Conservation (phyloP, 129 eudicot genomes). For the Glebionis coronaria region DNA sequence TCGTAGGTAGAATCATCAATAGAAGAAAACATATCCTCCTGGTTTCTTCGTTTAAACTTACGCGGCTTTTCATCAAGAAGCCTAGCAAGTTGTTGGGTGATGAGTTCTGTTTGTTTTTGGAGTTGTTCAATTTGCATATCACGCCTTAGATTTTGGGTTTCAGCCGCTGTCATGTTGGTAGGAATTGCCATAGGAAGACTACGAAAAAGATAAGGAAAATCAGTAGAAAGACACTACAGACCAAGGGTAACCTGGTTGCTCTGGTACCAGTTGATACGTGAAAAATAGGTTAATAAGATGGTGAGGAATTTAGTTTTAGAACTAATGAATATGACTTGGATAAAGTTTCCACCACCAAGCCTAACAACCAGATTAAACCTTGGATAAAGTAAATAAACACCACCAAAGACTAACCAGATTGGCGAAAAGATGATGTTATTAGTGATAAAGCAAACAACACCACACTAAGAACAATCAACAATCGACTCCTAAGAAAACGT, state of each 20-base stretch:
- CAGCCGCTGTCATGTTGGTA: background rate
- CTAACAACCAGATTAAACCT: too few species aligned
- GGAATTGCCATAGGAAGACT: background rate
- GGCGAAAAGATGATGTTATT: too few species aligned
- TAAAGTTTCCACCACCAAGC: too few species aligned
- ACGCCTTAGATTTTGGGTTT: conserved; percentile 1
- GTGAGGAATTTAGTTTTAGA: background rate
- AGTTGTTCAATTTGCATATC: conserved; percentile 4
- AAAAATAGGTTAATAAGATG: too few species aligned
- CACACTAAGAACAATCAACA: too few species aligned
- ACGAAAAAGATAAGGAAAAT: background rate
- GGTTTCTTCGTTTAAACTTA: background rate
- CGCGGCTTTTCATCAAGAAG: background rate
- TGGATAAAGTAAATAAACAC: too few species aligned
- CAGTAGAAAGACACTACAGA: background rate
- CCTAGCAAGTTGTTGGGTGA: conserved; percentile 16
- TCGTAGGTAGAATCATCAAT: background rate
- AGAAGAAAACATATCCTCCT: background rate
- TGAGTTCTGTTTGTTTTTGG: background rate
- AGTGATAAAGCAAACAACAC: too few species aligned
- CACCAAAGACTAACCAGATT: too few species aligned
- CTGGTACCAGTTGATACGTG: background rate
- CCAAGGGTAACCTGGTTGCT: background rate
- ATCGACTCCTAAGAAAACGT: too few species aligned
- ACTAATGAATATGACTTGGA: background rate